Conservation (phyloP, 805 yeast genomes). For the Zygosaccharomyces rouxii region DNA sequence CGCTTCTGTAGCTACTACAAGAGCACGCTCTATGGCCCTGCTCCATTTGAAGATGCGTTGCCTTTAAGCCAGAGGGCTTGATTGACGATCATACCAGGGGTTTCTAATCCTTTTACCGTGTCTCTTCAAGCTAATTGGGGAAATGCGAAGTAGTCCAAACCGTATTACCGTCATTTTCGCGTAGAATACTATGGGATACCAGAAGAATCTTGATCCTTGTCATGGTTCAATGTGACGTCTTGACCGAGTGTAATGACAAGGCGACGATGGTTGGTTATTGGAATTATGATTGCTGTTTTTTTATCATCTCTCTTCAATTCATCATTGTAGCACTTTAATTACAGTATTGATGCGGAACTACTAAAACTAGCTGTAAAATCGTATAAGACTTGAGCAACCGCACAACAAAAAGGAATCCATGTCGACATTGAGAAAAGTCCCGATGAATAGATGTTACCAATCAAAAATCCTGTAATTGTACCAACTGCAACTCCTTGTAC, state of each 20-base stretch:
- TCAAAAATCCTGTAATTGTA: slow-evolving; percentile 67
- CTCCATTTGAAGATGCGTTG: too few relatives aligned
- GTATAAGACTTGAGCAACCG: slow-evolving; percentile 59
- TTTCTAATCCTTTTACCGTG: too few relatives aligned
- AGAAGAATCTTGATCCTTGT: not conserved
- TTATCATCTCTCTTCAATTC: not conserved
- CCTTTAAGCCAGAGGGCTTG: too few relatives aligned
- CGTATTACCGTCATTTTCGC: not conserved
- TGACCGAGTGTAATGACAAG: not conserved
- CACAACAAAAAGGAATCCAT: slow-evolving; percentile 91
- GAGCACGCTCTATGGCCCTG: too few relatives aligned
- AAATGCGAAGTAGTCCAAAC: not conserved
- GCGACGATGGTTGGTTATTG: not conserved
- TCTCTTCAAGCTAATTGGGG: not conserved
- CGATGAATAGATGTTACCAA: slow-evolving; percentile 71
- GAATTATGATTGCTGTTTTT: not conserved
- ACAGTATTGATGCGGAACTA: slow-evolving; percentile 23
- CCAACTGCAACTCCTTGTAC: slow-evolving; percentile 69
- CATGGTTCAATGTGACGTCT: not conserved
- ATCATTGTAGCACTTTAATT: not conserved
- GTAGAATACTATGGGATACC: not conserved
- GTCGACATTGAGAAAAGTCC: slow-evolving; percentile 87
- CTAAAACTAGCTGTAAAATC: slow-evolving; percentile 50
- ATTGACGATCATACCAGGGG: too few relatives aligned
- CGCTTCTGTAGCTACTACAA: too few relatives aligned